Evolutionary conservation across 2,329 filamentous ascomycete species (phyloP), one percentile per base, ranked within the genome.

Genomic region (Alternaria atra): DNA sequence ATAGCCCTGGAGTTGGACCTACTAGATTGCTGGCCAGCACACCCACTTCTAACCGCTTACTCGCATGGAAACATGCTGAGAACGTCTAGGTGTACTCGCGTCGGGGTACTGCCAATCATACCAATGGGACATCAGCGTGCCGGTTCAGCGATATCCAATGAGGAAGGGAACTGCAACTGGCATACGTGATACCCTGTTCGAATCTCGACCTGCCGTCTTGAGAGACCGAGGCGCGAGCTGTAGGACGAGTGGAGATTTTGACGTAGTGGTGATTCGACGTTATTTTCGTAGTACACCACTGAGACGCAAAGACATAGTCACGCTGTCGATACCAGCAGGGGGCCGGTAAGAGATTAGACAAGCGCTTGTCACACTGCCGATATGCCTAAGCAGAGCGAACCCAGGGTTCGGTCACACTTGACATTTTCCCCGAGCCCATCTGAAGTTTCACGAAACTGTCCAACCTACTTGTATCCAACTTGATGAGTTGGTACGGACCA

Each of bases 141-240:
- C 47, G 56, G 37, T 12, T 46, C 44, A 32, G 50, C 27, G 8
- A 37, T 35, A 20, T 58, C 64, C 30, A 58, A 67, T 61, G 20
- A 47, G 63, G 64, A 50, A 64, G 51, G 40, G 65, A 69, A 52
- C 51, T 63, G 50, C 64, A 64, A 23, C 47, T 27, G 35, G 34
- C 40, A 32, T 55, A 55, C 43, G 47, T 58, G 44, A 66, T 43
- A 57, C 32, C 60, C 42, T 40, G 52, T 54, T 55, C 39, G 9
- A 30, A 9, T 30, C 27, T 34, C 29, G 58, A 70, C 65, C 70
- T 72, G 67, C 68, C 67, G 34, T 57, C 42, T 67, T 47, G 53
- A 65, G 65, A 48, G 27, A 59, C 25, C 48, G 56, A 59, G 42
- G 57, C 55, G 54, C 43, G 44, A 53, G 58, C 37, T 32, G 43